Evolutionary conservation across 2,329 filamentous ascomycete species (phyloP), one percentile per base, ranked within the genome.

Genomic region (Pseudocercospora cruenta): DNA sequence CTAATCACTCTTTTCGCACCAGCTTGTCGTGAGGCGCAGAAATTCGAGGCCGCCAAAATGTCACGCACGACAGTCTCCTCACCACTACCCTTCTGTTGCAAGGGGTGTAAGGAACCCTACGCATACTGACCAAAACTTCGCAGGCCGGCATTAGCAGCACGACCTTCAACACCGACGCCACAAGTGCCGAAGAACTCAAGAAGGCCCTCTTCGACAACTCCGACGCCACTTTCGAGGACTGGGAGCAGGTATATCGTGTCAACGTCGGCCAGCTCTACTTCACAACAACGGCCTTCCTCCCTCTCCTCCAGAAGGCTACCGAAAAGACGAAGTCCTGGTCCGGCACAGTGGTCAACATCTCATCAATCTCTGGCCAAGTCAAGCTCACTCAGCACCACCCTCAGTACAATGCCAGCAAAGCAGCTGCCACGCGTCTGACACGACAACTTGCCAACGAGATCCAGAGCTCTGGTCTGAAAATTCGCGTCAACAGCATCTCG

Each of bases 401-500:
- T 65, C 78, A 78, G 45, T 84, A 83, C 77, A 83, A 86, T 65
- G 78, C 83, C 4, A 63, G 53, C 58, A 74, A 69, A 33, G 82
- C 80, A 19, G 83, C 83, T 1, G 75, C 81, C 7, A 82, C 86
- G 54, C 86, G 88, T 67, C 76, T 88, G 12, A 87, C 83, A 26
- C 82, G 83, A 70, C 81, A 87, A 79, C 78, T 88, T 8, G 83
- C 85, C 0, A 80, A 80, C 9, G 83, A 86, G 64, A 81, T 88
- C 28, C 80, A 82, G n/a, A 80, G 82, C 47, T 79, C 80, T 33
- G 80, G 79, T 4, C 76, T 87, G 58, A 85, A 86, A 74, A 82
- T 88, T 60, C 77, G 86, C 14, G 80, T 88, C 68, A 88, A 88
- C 75, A 81, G 78, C 55, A 86, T 88, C 69, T 84, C 85, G 2